Conservation (phyloP, 176 grass and related monocot genomes). For the Phragmites australis region DNA sequence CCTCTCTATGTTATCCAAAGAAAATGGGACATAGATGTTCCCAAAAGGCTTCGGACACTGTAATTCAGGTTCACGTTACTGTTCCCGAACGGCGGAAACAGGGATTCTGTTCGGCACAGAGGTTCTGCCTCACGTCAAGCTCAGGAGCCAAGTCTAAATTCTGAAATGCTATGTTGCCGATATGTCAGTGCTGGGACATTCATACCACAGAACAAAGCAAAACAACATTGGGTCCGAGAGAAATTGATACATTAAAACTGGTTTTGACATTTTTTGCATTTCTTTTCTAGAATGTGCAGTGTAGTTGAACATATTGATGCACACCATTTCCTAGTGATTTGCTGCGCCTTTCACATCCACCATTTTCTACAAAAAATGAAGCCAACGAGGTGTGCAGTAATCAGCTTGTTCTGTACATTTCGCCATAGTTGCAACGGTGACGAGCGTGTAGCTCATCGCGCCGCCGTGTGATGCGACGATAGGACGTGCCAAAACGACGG, state of each 20-base stretch:
- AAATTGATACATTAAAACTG: not conserved
- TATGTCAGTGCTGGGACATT: not conserved
- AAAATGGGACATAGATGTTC: not conserved
- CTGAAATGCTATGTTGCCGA: not conserved
- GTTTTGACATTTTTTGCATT: not conserved
- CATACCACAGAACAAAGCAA: not conserved
- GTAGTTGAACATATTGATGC: not conserved
- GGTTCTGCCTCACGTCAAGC: not conserved
- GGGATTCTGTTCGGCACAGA: not conserved
- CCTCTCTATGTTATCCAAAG: not conserved
- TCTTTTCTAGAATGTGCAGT: not conserved
- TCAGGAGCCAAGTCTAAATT: not conserved
- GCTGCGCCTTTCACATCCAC: too few species aligned
- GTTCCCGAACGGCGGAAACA: not conserved
- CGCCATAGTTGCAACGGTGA: not conserved
- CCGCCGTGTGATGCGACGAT: not conserved
- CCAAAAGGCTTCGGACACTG: too few species aligned
- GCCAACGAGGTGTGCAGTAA: too few species aligned
- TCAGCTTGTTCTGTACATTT: not conserved
- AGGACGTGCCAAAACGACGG: constrained; percentile 36
- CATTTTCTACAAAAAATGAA: too few species aligned
- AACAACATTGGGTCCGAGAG: not conserved
- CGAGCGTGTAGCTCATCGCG: constrained; percentile 4
- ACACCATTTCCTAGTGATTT: not conserved
- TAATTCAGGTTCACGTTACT: not conserved